These are phyloP conservation scores for Trypethelium eluteriae DNA, from an alignment of 495 filamentous ascomycete species.

Conservation along the genomic window DNA sequence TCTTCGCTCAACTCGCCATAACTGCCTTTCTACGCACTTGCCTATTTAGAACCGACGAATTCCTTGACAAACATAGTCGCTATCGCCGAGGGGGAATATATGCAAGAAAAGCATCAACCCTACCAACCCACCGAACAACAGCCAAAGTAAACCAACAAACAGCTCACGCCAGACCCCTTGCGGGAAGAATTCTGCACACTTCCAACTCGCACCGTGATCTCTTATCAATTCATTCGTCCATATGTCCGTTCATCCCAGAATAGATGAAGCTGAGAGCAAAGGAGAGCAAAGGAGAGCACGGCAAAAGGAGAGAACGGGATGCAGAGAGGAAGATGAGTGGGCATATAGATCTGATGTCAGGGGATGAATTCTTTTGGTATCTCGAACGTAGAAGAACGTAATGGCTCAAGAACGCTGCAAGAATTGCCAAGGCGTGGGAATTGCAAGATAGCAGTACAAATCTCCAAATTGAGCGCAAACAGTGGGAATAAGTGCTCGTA, in stretches of 20 bases:
- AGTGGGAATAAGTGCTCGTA: background rate
- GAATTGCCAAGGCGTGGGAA: background rate
- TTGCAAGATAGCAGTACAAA: background rate
- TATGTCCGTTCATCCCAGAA: background rate
- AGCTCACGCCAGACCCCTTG: background rate
- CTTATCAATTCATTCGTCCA: background rate
- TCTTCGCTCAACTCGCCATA: too few species aligned
- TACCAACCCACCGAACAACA: background rate
- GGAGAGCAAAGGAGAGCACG: too few species aligned
- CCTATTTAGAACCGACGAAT: background rate
- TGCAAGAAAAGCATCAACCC: background rate
- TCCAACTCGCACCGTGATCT: background rate
- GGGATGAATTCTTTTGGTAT: background rate
- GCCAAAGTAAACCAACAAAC: background rate
- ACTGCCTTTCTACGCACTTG: background rate
- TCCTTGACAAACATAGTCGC: background rate
- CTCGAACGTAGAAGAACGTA: background rate
- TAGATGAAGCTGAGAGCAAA: background rate
- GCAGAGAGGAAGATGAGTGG: slow-evolving; percentile 7
- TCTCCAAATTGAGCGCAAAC: background rate
- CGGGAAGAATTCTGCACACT: background rate
- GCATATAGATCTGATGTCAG: background rate
- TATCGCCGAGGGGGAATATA: slow-evolving; percentile 6
- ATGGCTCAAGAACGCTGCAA: too few species aligned
- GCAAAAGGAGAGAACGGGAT: background rate